Evolutionary conservation across 371 early-diverging fungal genomes (phyloP).

Genomic region (Blastocladiella emersonii): DNA sequence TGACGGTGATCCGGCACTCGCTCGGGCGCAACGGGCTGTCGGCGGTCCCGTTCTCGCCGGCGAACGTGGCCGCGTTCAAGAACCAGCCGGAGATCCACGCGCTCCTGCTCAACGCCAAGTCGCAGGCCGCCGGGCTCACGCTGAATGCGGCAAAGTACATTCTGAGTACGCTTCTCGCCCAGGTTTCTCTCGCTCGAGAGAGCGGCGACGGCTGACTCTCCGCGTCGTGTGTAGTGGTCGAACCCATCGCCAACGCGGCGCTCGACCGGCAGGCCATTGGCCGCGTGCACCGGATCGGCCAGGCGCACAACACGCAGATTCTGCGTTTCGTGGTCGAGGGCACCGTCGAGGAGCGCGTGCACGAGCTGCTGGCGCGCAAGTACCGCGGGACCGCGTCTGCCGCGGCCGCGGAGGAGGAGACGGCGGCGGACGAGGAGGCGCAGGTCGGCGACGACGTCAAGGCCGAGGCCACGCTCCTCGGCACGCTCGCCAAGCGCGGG

Average conservation of each 20-base stretch:
- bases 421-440: no score
- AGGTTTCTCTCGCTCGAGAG: no score
- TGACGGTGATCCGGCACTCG: not conserved
- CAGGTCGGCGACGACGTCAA: no score
- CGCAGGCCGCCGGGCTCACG: not conserved
- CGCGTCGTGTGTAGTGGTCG: not conserved
- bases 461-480: no score
- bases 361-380: not conserved
- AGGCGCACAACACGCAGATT: not conserved
- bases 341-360: not conserved
- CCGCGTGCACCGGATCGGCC: constrained; percentile 3
- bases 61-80: not conserved
- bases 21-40: not conserved
- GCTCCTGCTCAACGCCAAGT: not conserved
- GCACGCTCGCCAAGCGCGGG: not conserved
- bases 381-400: no score
- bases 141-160: not conserved
- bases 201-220: no score
- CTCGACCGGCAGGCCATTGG: not conserved
- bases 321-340: not conserved
- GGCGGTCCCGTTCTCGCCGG: not conserved
- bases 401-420: no score
- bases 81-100: not conserved
- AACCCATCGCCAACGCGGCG: not conserved
- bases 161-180: not conserved